phyloP scores from a whole-genome alignment of 306 rosid genomes.

The Cajanus cajan region DNA sequence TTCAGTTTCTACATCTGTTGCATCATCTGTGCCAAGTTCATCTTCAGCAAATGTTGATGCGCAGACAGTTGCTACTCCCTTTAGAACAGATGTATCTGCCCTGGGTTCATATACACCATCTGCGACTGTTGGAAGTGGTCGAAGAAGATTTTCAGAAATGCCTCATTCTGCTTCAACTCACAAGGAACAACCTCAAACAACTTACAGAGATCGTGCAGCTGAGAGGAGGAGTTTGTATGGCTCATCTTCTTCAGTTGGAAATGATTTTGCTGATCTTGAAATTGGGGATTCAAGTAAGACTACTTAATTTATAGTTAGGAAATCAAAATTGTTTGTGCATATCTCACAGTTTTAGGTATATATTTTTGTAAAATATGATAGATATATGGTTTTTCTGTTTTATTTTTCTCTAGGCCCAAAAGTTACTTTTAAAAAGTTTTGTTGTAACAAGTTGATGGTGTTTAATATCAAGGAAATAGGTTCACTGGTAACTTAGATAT shows the following conservation, averaged over 20 bases:
- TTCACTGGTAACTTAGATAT: conserved; percentile 33
- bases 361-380: not conserved
- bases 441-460: not conserved
- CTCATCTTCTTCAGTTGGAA: conserved; percentile 64
- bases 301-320: conserved; percentile 32
- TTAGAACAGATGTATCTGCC: conserved; percentile 83
- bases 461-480: conserved; percentile 24
- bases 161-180: conserved; percentile 67
- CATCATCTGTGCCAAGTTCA: conserved; percentile 39
- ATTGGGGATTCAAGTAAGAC: conserved; percentile 80
- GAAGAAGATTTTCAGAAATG: conserved; percentile 92
- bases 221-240: conserved; percentile 96
- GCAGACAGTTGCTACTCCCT: conserved; percentile 54
- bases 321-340: not conserved
- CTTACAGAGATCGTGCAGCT: conserved; percentile 96
- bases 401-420: not conserved
- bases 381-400: not conserved
- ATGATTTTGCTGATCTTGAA: conserved; percentile 59
- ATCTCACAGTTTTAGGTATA: not conserved
- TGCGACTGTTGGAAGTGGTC: conserved; percentile 61
- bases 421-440: not conserved
- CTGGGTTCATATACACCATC: conserved; percentile 72
- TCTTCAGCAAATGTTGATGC: conserved; percentile 48
- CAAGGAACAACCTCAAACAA: conserved; percentile 69
- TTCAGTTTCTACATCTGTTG: conserved; percentile 45